Conservation (phyloP, 176 grass and related monocot species). For the Chloris gayana region DNA sequence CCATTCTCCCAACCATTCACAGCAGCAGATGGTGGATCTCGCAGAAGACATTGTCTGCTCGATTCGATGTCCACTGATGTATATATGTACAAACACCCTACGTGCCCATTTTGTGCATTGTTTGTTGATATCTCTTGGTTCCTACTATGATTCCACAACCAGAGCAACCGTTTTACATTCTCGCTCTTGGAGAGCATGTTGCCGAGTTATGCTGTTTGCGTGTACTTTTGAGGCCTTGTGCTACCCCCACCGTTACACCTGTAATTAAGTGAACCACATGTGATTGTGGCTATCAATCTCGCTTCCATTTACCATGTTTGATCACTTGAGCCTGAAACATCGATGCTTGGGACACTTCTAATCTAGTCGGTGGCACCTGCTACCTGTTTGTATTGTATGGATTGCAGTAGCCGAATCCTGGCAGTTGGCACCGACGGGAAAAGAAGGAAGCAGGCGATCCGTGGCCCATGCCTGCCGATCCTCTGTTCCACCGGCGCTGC, state of each 20-base stretch:
- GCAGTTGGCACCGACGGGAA: background rate
- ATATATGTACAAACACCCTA: background rate
- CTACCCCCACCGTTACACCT: background rate
- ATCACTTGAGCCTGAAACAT: background rate
- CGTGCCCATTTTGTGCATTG: background rate
- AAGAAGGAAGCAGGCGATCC: background rate
- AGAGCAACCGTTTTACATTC: background rate
- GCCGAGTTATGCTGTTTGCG: background rate
- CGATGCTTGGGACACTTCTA: no score
- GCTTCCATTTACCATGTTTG: background rate
- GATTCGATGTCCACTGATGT: constrained; percentile 24
- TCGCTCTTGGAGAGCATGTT: background rate
- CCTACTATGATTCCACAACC: background rate
- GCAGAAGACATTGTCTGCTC: background rate
- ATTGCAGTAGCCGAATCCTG: background rate
- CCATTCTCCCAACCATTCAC: background rate
- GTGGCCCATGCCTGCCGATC: background rate
- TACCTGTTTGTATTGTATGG: no score
- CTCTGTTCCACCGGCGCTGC: no score
- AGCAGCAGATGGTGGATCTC: background rate
- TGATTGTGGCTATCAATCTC: no score
- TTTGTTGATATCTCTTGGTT: no score
- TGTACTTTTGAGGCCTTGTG: background rate
- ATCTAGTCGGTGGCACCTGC: no score
- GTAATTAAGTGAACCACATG: no score